Base-by-base conservation (phyloP, 2,329 filamentous ascomycete species). In the Davidsoniella australis region DNA sequence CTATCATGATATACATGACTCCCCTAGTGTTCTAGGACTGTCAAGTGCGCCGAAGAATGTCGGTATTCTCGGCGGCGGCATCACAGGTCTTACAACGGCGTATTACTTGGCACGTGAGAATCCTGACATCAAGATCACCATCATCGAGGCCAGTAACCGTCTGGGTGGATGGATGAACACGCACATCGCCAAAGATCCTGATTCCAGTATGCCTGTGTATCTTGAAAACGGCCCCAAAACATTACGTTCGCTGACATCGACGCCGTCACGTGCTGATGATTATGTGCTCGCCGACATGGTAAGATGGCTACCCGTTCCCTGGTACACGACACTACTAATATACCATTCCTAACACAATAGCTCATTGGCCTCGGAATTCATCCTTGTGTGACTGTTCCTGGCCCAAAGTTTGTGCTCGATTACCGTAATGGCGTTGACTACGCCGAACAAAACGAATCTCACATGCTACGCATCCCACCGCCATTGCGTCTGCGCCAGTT, bases 141-240 rank as follows among this genome's bases (percentile, higher is more conserved):
- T 52, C 10, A 41, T 52, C 37, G 50, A 98, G 62, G 73, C 73
- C 17, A 73, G 69, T 24, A 61, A 73, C 18, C 71, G 77, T 17
- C 62, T 89, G 1, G 91, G 91, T 41, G 91, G 91, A 42, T 96
- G 88, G 88, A 69, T 96, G 39, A 67, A 78, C 54, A 86, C 82
- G 1, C 69, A 72, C 37, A 82, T 76, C 14, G 69, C 71, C 18
- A 64, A 71, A 45, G 66, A 63, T 12, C 62, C 59, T 2, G 47
- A 45, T 18, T 40, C 44, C 4, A 20, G 45, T 9, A 16, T 46
- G 51, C 43, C 44, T 14, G 23, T 53, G n/a, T 52, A 51, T 20
- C 44, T 52, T 20, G 52, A 52, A 39, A 47, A 50, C 7, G 91
- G 89, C 0, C 85, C 91, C 18, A 75, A 89, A 57, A 85, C 85